Evolutionary conservation across 768 basidiomycete genomes (phyloP).

Genomic region (Xanthoconium stramineum): DNA sequence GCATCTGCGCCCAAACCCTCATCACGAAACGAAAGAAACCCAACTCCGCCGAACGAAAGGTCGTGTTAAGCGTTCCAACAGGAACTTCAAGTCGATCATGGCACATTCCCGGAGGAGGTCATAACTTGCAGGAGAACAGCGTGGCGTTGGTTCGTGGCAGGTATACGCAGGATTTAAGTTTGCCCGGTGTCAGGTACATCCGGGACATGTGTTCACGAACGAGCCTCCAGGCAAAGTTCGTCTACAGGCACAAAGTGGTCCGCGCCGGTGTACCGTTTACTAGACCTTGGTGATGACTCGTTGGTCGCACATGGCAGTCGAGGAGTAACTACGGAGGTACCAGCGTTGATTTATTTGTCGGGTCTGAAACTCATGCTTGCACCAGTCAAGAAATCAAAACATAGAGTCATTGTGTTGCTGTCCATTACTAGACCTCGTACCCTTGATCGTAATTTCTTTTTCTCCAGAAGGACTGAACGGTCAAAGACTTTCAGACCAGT

Average conservation of each 20-base stretch:
- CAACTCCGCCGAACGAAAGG: conserved; percentile 97
- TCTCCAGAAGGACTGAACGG: neutral
- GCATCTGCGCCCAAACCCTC: conserved; percentile 80
- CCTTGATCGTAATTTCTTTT: neutral
- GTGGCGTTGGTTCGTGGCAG: conserved; percentile 95
- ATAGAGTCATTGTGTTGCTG: conserved; percentile 28
- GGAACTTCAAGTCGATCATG: conserved; percentile 82
- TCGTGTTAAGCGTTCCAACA: conserved; percentile 85
- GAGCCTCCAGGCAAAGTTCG: conserved; percentile 1
- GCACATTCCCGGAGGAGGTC: conserved; percentile 97
- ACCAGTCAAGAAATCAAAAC: conserved; percentile 88
- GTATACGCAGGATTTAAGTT: conserved; percentile 93
- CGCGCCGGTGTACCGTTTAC: conserved; percentile 87
- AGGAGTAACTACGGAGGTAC: conserved; percentile 92
- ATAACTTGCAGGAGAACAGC: conserved; percentile 96
- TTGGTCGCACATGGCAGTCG: conserved; percentile 70
- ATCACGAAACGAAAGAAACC: conserved; percentile 94
- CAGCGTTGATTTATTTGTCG: conserved; percentile 15
- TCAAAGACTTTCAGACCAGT: neutral
- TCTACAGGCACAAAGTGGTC: conserved; percentile 85
- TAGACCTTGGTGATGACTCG: conserved; percentile 91
- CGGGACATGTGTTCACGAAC: neutral
- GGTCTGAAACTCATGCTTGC: conserved; percentile 9
- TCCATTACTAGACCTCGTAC: neutral
- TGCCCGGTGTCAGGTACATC: conserved; percentile 91